Evolutionary conservation across 2,329 filamentous ascomycete genomes (phyloP).

Genomic region (Geosmithia putterillii): DNA sequence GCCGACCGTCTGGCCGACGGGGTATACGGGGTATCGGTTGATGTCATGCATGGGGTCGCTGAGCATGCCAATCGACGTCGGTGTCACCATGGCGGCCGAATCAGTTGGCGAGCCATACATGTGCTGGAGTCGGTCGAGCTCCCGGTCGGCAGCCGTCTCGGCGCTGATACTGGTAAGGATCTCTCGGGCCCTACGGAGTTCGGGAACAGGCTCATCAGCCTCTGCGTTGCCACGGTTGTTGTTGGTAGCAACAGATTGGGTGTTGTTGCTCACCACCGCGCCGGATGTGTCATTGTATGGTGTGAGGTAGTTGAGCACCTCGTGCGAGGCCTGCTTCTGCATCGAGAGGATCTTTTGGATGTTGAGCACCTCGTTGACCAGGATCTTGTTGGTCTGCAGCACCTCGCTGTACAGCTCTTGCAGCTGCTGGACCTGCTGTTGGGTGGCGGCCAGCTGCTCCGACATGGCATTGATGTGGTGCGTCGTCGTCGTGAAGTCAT

Average conservation of each 20-base stretch:
- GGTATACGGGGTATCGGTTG: slow-evolving; percentile 63
- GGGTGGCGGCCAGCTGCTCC: slow-evolving; percentile 77
- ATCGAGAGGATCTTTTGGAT: slow-evolving; percentile 48
- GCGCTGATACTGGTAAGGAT: slow-evolving; percentile 39
- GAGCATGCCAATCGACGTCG: slow-evolving; percentile 31
- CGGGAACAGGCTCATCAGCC: slow-evolving; percentile 35
- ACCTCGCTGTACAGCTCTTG: slow-evolving; percentile 79
- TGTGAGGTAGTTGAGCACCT: slow-evolving; percentile 43
- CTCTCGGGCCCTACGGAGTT: slow-evolving; percentile 44
- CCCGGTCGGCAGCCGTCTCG: slow-evolving; percentile 39
- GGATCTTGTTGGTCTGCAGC: slow-evolving; percentile 46
- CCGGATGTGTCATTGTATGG: slow-evolving; percentile 23
- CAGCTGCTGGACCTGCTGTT: slow-evolving; percentile 81
- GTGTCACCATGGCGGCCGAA: slow-evolving; percentile 30
- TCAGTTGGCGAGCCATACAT: slow-evolving; percentile 42
- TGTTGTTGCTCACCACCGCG: background rate
- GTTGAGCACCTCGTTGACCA: slow-evolving; percentile 48
- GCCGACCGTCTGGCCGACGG: slow-evolving; percentile 78
- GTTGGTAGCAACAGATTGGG: background rate
- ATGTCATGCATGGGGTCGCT: slow-evolving; percentile 44
- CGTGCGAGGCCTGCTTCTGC: slow-evolving; percentile 43
- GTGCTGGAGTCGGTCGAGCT: slow-evolving; percentile 42
- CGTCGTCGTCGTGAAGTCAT: slow-evolving; percentile 60
- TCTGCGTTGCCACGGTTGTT: slow-evolving; percentile 24
- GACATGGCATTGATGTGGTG: slow-evolving; percentile 86